These are phyloP conservation scores for Chaetomiaceae sp. DNA, from an alignment of 2,329 filamentous ascomycete species.

Conservation along the genomic window DNA sequence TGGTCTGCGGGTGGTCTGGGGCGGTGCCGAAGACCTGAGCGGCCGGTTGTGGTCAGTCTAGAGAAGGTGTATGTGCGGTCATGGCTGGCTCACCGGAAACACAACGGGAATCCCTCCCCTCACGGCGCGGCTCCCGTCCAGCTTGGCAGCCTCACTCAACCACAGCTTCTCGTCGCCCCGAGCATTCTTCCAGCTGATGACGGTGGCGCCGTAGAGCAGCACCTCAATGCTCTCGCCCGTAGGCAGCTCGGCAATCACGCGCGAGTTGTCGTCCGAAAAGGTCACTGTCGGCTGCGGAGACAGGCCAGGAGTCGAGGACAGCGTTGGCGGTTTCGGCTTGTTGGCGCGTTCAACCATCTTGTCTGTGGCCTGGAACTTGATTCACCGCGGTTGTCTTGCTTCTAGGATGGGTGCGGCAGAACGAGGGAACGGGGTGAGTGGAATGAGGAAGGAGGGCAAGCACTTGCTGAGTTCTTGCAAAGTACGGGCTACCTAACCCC, in stretches of 20 bases:
- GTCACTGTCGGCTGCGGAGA: conserved; percentile 71
- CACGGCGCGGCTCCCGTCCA: conserved; percentile 85
- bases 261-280: conserved; percentile 63
- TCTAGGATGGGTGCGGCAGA: too few species aligned
- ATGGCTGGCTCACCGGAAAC: conserved; percentile 64
- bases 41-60: too few species aligned
- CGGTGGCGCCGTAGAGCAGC: conserved; percentile 84
- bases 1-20: conserved; percentile 64
- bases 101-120: conserved; percentile 88
- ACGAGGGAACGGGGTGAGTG: too few species aligned
- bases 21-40: conserved; percentile 85
- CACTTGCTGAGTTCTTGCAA: too few species aligned
- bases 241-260: conserved; percentile 72
- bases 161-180: conserved; percentile 77
- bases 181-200: conserved; percentile 86
- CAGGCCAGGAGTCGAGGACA: conserved; percentile 66
- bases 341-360: conserved; percentile 76
- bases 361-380: neutral
- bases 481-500: too few species aligned
- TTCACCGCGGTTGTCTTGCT: too few species aligned
- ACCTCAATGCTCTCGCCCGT: conserved; percentile 82
- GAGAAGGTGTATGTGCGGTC: too few species aligned
- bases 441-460: too few species aligned
- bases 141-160: conserved; percentile 69
- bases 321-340: conserved; percentile 68